A percentile compares a stretch with the other conserved stretches of the same genome.
phyloP scores from a whole-genome alignment of 441 rosid species.

The Brassica hybrid region DNA sequence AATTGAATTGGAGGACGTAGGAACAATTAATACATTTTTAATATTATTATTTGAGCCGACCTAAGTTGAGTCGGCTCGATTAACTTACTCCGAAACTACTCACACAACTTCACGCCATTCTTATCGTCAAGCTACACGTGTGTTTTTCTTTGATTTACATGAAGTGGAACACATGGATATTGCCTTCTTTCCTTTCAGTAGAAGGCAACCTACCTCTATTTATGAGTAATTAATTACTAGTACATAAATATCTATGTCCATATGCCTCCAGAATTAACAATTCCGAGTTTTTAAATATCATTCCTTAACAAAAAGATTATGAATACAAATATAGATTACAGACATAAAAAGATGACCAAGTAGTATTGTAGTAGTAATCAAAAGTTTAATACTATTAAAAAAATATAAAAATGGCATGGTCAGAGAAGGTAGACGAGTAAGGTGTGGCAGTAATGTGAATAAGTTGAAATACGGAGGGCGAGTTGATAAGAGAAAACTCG shows the following conservation, averaged over 20 bases:
- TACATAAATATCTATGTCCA: not conserved
- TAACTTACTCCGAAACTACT: conserved; percentile 20
- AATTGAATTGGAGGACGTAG: not conserved
- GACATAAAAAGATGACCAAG: not conserved
- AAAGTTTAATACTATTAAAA: not conserved
- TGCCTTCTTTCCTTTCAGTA: not conserved
- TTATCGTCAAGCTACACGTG: conserved; percentile 30
- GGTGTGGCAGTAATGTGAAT: conserved; percentile 30
- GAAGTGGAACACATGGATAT: conserved; percentile 13
- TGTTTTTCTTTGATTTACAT: not conserved
- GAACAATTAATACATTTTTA: not conserved
- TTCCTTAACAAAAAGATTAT: not conserved
- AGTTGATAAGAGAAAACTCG: not conserved
- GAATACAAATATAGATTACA: not conserved
- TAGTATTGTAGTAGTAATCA: not conserved
- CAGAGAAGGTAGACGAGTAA: conserved; percentile 33
- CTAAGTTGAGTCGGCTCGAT: conserved; percentile 32
- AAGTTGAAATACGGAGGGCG: not conserved
- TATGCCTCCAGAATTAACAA: not conserved
- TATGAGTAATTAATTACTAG: not conserved
- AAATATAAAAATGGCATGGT: conserved; percentile 10
- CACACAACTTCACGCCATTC: conserved; percentile 19
- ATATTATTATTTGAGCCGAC: conserved; percentile 21
- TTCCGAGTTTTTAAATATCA: not conserved
- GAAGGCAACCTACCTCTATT: not conserved